Evolutionary conservation across 768 basidiomycete genomes (phyloP).

Genomic region (Tulasnella sp.): DNA sequence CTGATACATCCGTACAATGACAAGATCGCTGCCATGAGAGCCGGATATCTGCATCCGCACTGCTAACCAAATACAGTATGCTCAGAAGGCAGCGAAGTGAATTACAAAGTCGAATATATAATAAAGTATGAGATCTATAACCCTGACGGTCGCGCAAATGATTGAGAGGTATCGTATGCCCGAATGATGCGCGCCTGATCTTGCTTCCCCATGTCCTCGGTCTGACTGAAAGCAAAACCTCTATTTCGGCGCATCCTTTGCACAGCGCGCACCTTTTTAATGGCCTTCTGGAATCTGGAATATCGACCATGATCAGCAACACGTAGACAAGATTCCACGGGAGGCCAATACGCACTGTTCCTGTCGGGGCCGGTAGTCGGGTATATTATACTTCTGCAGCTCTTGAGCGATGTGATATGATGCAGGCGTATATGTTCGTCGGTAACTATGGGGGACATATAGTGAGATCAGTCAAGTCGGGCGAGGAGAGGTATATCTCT

Average conservation of each 20-base stretch:
- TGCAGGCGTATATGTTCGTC: constrained; percentile 76
- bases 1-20: too few species aligned
- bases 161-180: constrained; percentile 79
- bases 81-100: too few species aligned
- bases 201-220: constrained; percentile 72
- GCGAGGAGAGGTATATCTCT: background rate
- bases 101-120: too few species aligned
- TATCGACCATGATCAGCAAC: constrained; percentile 17
- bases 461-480: background rate
- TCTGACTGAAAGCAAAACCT: constrained; percentile 97
- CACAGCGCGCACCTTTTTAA: constrained; percentile 98
- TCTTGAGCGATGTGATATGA: constrained; percentile 99
- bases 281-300: constrained; percentile 89
- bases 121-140: too few species aligned
- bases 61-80: too few species aligned
- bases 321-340: background rate
- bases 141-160: constrained; percentile 59
- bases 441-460: constrained; percentile 59
- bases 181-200: constrained; percentile 78
- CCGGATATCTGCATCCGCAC: too few species aligned
- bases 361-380: constrained; percentile 91
- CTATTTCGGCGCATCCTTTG: constrained; percentile 94
- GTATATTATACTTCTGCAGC: constrained; percentile 97
- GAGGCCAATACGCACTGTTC: constrained; percentile 56
- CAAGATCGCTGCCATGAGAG: too few species aligned